Evolutionary conservation across 495 filamentous ascomycete species (phyloP).

Genomic region (Copromyces sp.): DNA sequence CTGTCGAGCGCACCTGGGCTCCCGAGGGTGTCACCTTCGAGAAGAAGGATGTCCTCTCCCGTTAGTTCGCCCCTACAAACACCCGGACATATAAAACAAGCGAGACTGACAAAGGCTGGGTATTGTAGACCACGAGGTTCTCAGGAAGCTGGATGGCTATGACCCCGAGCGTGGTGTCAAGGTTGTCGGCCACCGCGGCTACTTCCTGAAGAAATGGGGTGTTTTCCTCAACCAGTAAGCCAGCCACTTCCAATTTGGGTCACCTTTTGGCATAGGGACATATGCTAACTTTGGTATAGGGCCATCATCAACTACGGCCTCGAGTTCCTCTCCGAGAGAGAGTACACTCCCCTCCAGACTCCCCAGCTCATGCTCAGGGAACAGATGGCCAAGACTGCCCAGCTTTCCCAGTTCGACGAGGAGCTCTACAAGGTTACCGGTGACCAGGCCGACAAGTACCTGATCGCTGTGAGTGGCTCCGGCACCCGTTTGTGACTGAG

Average conservation of each 20-base stretch:
- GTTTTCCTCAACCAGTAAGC: constrained; percentile 59
- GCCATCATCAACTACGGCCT: constrained; percentile 90
- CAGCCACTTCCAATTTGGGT: background rate
- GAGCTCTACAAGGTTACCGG: constrained; percentile 94
- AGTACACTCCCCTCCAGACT: constrained; percentile 80
- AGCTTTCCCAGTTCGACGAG: constrained; percentile 95
- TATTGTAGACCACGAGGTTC: constrained; percentile 77
- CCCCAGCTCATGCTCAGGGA: constrained; percentile 95
- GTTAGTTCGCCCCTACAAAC: constrained; percentile 19
- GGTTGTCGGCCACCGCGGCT: constrained; percentile 90
- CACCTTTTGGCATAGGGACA: background rate
- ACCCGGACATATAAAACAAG: constrained; percentile 25
- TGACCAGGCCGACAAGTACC: constrained; percentile 81
- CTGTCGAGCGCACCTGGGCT: constrained; percentile 62
- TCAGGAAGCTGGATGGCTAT: constrained; percentile 79
- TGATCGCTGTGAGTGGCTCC: constrained; percentile 54
- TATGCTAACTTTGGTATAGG: background rate
- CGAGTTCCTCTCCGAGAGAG: constrained; percentile 69
- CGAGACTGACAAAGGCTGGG: background rate
- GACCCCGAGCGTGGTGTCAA: constrained; percentile 91
- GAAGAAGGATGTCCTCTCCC: constrained; percentile 37
- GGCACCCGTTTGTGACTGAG: background rate
- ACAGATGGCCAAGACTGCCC: constrained; percentile 97
- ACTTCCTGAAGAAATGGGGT: constrained; percentile 82
- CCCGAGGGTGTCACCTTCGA: constrained; percentile 60